These are phyloP conservation scores for Vitis hybrid DNA, from an alignment of 177 flowering plant genomes.

Conservation along the genomic window DNA sequence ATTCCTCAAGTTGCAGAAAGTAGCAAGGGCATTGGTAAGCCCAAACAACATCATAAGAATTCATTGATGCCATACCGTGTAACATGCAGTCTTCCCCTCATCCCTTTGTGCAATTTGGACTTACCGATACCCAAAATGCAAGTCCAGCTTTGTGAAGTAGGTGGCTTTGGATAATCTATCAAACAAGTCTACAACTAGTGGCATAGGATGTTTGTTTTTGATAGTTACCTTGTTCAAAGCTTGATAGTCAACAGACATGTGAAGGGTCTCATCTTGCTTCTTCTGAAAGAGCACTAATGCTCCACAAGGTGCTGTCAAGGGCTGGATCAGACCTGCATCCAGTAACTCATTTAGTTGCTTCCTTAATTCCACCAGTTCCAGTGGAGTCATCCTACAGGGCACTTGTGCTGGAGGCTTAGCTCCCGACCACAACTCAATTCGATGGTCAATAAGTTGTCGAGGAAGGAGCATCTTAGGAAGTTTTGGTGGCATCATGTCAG, in stretches of 20 bases:
- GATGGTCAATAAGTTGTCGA: neutral
- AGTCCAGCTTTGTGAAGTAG: constrained; percentile 1
- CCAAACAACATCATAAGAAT: neutral
- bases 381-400: no score
- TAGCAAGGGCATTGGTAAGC: neutral
- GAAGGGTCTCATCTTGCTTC: neutral
- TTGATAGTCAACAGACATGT: neutral
- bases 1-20: no score
- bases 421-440: neutral
- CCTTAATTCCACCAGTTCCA: no score
- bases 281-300: no score
- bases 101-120: neutral
- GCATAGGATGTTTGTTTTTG: neutral
- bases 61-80: neutral
- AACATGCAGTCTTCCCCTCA: neutral
- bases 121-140: neutral
- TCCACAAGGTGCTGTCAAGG: no score
- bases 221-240: constrained; percentile 2
- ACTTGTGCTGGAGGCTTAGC: neutral
- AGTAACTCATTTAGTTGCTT: no score
- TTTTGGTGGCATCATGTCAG: no score
- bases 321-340: no score
- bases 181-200: constrained; percentile 1
- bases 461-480: no score
- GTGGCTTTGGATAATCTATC: neutral